A percentile compares a stretch with the other conserved stretches of the same genome.
Conservation (phyloP, 495 filamentous ascomycete species). For the Hypoxylon crocopeplum region DNA sequence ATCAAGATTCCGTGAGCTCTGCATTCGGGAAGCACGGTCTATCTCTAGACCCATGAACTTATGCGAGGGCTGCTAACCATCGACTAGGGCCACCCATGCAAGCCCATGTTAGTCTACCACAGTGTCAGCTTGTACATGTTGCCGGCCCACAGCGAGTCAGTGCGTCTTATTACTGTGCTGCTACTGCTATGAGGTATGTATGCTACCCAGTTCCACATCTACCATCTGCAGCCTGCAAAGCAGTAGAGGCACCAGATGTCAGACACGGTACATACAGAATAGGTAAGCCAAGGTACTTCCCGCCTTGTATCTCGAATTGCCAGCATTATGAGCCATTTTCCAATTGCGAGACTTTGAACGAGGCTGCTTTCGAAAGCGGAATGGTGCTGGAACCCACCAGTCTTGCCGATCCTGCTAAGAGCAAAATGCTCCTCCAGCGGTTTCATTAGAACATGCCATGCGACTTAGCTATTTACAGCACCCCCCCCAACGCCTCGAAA, state of each 20-base stretch:
- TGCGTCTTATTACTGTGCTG: slow-evolving; percentile 33
- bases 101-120: slow-evolving; percentile 15
- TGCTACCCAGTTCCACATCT: slow-evolving; percentile 7
- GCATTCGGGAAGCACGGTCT: slow-evolving; percentile 36
- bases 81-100: slow-evolving; percentile 28
- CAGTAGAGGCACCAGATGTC: slow-evolving; percentile 15
- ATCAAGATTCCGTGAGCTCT: slow-evolving; percentile 39
- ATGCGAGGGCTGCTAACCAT: slow-evolving; percentile 35
- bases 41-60: slow-evolving; percentile 28
- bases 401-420: slow-evolving; percentile 35
- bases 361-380: slow-evolving; percentile 32
- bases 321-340: slow-evolving; percentile 40
- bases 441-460: slow-evolving; percentile 38
- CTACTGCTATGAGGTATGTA: neutral
- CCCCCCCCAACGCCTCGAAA: neutral
- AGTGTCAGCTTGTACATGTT: slow-evolving; percentile 15
- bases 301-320: neutral
- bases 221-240: slow-evolving; percentile 23
- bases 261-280: slow-evolving; percentile 38
- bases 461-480: slow-evolving; percentile 24
- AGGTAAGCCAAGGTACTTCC: slow-evolving; percentile 31
- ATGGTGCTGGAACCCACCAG: slow-evolving; percentile 30
- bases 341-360: slow-evolving; percentile 7
- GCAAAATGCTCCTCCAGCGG: slow-evolving; percentile 7
- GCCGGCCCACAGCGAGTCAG: slow-evolving; percentile 20